Base-by-base conservation (phyloP, 2,329 filamentous ascomycete genomes). In the Aspergillus transmontanensis region DNA sequence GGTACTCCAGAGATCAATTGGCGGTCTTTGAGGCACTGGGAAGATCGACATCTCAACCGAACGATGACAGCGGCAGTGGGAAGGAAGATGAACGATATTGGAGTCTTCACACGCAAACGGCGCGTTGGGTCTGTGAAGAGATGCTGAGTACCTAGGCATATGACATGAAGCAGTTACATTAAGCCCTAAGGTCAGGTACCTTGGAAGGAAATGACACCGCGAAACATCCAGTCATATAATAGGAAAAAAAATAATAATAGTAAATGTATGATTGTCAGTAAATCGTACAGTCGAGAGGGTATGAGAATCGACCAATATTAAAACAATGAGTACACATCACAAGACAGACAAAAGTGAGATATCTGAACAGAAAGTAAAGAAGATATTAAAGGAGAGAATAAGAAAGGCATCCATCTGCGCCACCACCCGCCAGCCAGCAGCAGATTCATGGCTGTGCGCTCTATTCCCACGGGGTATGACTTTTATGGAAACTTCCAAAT, bases 1-100 rank as follows among this genome's bases (percentile, higher is more conserved):
- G 82, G 69, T 79, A 81, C 64, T 80, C 87, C 81, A 76, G 84
- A 50, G 87, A 89, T 72, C 86, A 89, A 68, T 66, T 89, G 30
- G 83, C 87, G 1, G 79, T 89, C 0, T 89, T 87, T 62, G 85
- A 88, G 69, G 84, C 84, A 19, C 72, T 89, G 23, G 84, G 84
- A 5, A 67, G 75, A 72, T 70, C n/a, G 71, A 73, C 23, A 3
- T 65, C 36, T 34, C 34, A 48, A 57, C 28, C 6, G 30, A 57
- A 28, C 59, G 19, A 19, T 14, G 26, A 55, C 28, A 63, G 62
- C 21, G 68, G 26, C 50, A 36, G 63, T 28, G 68, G 67, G 64
- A 48, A 58, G 23, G 73, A 75, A 61, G 72, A 74, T 46, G 68
- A 72, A 48, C 64, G 66, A 59, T 72, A 74, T 58, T 75, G 72